Conservation (phyloP, 306 rosid genomes). For the Glycine soja region DNA sequence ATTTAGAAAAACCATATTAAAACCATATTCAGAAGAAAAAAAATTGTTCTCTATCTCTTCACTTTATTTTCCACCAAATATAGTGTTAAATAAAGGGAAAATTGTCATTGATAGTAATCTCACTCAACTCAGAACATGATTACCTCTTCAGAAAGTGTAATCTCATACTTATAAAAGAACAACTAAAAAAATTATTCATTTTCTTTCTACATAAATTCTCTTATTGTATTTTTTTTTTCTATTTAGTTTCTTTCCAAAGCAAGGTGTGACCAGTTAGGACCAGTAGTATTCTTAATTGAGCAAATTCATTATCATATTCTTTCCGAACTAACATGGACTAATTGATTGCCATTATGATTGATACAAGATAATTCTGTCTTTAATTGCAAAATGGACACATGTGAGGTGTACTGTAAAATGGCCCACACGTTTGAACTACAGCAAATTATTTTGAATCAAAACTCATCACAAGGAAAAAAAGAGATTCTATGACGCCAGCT, state of each 20-base stretch:
- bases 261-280: background rate
- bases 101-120: too few species aligned
- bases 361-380: constrained; percentile 24
- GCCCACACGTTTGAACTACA: constrained; percentile 49
- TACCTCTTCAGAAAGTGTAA: too few species aligned
- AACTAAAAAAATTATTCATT: background rate
- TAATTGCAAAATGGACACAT: constrained; percentile 46
- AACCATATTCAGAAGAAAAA: too few species aligned
- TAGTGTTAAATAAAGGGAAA: background rate
- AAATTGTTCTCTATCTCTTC: background rate
- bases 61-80: background rate
- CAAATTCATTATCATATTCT: background rate
- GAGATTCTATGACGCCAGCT: constrained; percentile 51
- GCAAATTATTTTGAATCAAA: constrained; percentile 59
- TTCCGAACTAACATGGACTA: constrained; percentile 10
- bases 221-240: background rate
- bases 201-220: background rate
- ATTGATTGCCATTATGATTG: constrained; percentile 41
- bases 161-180: background rate
- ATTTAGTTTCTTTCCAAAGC: background rate
- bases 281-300: background rate
- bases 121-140: too few species aligned
- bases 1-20: too few species aligned
- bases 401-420: constrained; percentile 35
- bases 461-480: constrained; percentile 43